Conservation (phyloP, 2,329 filamentous ascomycete genomes). For the Pochonia chlamydosporia region DNA sequence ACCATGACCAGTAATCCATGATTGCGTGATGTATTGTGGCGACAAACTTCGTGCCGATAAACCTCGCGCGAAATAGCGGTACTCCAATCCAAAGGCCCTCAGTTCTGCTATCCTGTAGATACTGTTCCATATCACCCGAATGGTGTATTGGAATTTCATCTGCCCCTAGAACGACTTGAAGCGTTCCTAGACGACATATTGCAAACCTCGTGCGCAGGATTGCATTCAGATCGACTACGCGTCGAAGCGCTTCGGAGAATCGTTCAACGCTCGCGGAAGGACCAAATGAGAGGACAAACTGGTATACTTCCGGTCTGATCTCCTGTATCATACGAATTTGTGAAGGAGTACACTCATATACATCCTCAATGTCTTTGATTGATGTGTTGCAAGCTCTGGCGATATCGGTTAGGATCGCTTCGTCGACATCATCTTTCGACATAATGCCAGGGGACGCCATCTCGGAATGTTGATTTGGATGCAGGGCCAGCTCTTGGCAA, state of each 20-base stretch:
- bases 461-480: too few relatives aligned
- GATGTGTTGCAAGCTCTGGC: neutral
- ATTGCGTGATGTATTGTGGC: conserved; percentile 3
- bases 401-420: neutral
- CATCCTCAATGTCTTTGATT: neutral
- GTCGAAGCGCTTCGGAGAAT: neutral
- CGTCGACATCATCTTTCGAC: conserved; percentile 1
- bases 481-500: too few relatives aligned
- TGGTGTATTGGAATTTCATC: neutral
- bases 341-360: conserved; percentile 1
- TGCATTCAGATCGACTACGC: neutral
- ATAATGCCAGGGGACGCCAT: neutral
- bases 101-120: neutral
- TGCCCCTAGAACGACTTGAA: neutral
- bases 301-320: neutral
- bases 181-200: neutral
- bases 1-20: conserved; percentile 5
- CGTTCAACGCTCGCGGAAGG: neutral
- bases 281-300: neutral
- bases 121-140: neutral
- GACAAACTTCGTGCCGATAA: conserved; percentile 1
- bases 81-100: neutral
- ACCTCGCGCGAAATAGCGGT: neutral
- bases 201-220: conserved; percentile 2
- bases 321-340: neutral